Conservation (phyloP, 257 asterid genomes). For the Petrea volubilis region DNA sequence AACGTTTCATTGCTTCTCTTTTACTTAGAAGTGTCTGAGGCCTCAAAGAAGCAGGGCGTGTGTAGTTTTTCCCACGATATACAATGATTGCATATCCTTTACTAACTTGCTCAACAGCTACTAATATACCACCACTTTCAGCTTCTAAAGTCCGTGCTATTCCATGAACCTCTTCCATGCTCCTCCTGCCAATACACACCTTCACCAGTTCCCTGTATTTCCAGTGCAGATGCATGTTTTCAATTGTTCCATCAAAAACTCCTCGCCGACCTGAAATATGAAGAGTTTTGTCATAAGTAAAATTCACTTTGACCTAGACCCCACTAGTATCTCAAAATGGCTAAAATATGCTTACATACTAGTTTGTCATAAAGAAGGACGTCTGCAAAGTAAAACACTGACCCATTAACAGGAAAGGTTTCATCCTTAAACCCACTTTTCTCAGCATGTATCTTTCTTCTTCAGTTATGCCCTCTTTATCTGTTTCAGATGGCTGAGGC, state of each 20-base stretch:
- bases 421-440: slow-evolving; percentile 90
- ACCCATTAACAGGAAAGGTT: slow-evolving; percentile 87
- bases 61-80: slow-evolving; percentile 94
- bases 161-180: slow-evolving; percentile 68
- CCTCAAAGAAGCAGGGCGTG: slow-evolving; percentile 87
- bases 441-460: slow-evolving; percentile 97
- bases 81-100: slow-evolving; percentile 85
- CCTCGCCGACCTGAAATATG: slow-evolving; percentile 84
- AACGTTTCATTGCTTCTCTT: slow-evolving; percentile 92
- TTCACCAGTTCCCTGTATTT: slow-evolving; percentile 96
- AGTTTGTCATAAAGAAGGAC: neutral
- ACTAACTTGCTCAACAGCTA: slow-evolving; percentile 83
- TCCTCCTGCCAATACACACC: slow-evolving; percentile 68
- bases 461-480: slow-evolving; percentile 95
- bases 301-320: slow-evolving; percentile 3
- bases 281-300: slow-evolving; percentile 13
- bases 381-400: slow-evolving; percentile 33
- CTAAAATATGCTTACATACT: slow-evolving; percentile 3
- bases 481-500: slow-evolving; percentile 56
- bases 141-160: slow-evolving; percentile 78
- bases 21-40: slow-evolving; percentile 89
- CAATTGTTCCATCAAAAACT: slow-evolving; percentile 95
- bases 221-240: slow-evolving; percentile 99
- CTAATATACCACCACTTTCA: slow-evolving; percentile 97
- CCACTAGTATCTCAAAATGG: neutral